Evolutionary conservation across 371 early-diverging fungal genomes (phyloP).

Genomic region (Parasitella parasitica): DNA sequence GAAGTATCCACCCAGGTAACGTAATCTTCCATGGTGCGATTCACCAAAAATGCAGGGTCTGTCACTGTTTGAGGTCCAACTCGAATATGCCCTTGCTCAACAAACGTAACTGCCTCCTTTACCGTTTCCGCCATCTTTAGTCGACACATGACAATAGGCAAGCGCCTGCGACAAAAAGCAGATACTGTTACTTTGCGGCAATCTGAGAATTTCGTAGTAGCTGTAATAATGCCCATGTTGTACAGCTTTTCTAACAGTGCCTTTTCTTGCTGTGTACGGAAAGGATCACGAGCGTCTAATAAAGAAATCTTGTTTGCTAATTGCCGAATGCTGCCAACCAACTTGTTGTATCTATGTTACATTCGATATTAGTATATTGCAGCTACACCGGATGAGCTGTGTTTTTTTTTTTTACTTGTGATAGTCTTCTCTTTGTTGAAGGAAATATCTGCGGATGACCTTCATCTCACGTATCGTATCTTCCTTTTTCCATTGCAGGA

Average conservation of each 20-base stretch:
- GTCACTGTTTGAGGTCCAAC: constrained; percentile 93
- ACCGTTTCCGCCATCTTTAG: constrained; percentile 97
- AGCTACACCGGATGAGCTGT: too few species aligned
- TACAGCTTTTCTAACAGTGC: constrained; percentile 91
- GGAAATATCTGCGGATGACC: constrained; percentile 90
- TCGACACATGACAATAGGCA: constrained; percentile 94
- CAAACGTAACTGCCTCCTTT: constrained; percentile 90
- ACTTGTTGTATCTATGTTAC: constrained; percentile 91
- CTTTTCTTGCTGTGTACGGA: constrained; percentile 76
- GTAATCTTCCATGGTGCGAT: constrained; percentile 95
- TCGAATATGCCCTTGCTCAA: constrained; percentile 98
- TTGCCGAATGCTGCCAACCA: constrained; percentile 88
- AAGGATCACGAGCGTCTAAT: constrained; percentile 89
- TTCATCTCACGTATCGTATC: constrained; percentile 87
- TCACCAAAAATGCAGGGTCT: constrained; percentile 92
- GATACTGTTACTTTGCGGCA: constrained; percentile 91
- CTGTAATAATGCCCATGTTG: constrained; percentile 86
- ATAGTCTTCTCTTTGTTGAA: constrained; percentile 96
- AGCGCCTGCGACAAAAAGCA: constrained; percentile 90
- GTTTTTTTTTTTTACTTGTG: constrained; percentile 70
- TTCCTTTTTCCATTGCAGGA: constrained; percentile 96
- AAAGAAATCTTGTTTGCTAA: constrained; percentile 88
- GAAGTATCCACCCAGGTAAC: constrained; percentile 99
- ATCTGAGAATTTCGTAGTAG: constrained; percentile 84
- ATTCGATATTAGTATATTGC: background rate